Evolutionary conservation across 768 basidiomycete genomes (phyloP), one percentile per base, ranked within the genome.

Genomic region (Termitomyces sp.): DNA sequence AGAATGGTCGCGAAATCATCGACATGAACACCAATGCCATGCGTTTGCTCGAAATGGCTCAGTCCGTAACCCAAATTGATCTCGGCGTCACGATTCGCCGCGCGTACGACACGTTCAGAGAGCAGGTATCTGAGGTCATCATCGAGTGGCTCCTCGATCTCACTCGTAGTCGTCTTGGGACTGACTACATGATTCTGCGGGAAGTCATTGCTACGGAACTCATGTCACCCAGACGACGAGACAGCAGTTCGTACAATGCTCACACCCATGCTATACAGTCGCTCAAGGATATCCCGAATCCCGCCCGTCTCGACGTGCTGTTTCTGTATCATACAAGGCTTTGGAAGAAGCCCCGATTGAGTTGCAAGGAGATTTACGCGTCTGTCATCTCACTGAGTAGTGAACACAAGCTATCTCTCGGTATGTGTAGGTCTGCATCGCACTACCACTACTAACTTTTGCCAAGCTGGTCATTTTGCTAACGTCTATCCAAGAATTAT

Each of bases 61-160:
- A 86, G 59, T 78, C 82, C 53, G 85, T 98, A 59, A 75, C 85
- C 6, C 88, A 93, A 65, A 94, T 98, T 58, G 96, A 98, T 63
- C 76, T 98, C 2, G 93, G 90, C 14, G 90, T 97, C 39, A 94
- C 92, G 4, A 84, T 98, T 53, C 85, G 94, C 4, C 80, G 90
- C 42, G 88, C 91, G 6, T 86, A 87, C 65, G 93, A 96, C 65
- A 90, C 89, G 0, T 97, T 94, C 67, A 81, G 88, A 61, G 96
- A 98, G 67, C 87, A 94, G 69, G 80, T 93, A 37, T 85, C 83
- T 7, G 84, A 83, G 1, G 88, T 92, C 43, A 82, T 97, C 58
- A 88, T 95, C 59, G 89, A 93, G 69, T 90, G 90, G 91, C 74
- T 94, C 42, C 72, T 90, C 58, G 90, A 93, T 69, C 76, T 93